These are phyloP conservation scores for Phoenix dactylifera DNA, from an alignment of 176 grass and related monocot species.

Conservation along the genomic window DNA sequence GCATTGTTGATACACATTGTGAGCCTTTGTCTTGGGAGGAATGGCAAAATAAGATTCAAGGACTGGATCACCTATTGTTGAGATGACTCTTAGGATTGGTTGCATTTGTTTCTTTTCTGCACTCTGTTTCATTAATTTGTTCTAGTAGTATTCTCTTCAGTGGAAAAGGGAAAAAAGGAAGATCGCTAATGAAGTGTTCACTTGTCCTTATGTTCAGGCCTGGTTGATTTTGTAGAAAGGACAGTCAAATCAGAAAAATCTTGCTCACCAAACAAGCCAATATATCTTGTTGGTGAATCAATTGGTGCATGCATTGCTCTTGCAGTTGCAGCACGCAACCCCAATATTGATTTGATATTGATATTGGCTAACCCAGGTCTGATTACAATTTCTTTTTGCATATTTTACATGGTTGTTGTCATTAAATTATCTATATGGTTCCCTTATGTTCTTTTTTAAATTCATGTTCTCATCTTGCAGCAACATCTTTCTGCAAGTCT, in stretches of 20 bases:
- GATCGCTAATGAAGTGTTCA: too few relatives aligned
- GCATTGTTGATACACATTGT: too few relatives aligned
- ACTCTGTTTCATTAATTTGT: too few relatives aligned
- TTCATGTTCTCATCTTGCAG: slow-evolving; percentile 19
- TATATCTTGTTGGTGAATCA: slow-evolving; percentile 78
- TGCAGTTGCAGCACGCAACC: slow-evolving; percentile 61
- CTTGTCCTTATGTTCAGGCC: slow-evolving; percentile 23
- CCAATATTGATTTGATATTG: slow-evolving; percentile 50
- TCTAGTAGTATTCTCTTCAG: too few relatives aligned
- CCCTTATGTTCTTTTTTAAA: too few relatives aligned
- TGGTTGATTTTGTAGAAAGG: slow-evolving; percentile 64
- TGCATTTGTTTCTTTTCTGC: too few relatives aligned
- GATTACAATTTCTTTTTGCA: not conserved
- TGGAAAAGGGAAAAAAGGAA: too few relatives aligned
- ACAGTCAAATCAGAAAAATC: slow-evolving; percentile 47
- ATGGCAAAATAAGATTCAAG: too few relatives aligned
- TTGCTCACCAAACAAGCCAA: slow-evolving; percentile 32
- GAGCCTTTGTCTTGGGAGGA: too few relatives aligned
- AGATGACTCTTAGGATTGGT: too few relatives aligned
- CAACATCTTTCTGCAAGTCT: slow-evolving; percentile 55
- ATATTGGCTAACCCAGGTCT: slow-evolving; percentile 88
- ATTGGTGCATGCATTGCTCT: slow-evolving; percentile 83
- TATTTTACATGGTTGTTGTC: not conserved
- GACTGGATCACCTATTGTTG: too few relatives aligned
- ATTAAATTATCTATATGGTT: too few relatives aligned